These are phyloP conservation scores for Cubamyces lactineus DNA, from an alignment of 768 basidiomycete species.

Conservation along the genomic window DNA sequence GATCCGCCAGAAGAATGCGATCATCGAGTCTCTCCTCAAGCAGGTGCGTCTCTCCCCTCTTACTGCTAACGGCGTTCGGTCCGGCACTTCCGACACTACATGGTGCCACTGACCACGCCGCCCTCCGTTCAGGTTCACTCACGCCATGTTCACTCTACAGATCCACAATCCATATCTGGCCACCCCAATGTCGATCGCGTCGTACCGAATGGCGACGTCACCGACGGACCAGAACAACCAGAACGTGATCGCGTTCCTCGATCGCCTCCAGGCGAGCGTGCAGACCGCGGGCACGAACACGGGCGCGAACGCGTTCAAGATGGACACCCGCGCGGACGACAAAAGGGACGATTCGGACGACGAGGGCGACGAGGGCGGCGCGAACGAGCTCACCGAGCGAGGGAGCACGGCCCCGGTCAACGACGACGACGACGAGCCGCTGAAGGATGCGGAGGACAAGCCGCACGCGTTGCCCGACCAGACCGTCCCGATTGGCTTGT, in stretches of 20 bases:
- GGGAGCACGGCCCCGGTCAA: slow-evolving; percentile 28
- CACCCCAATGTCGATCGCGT: slow-evolving; percentile 77
- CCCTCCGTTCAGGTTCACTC: neutral
- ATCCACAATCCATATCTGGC: slow-evolving; percentile 82
- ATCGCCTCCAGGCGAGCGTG: slow-evolving; percentile 62
- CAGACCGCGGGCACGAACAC: slow-evolving; percentile 49
- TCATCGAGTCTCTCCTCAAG: slow-evolving; percentile 84
- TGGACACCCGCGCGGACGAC: slow-evolving; percentile 43
- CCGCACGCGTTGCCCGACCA: slow-evolving; percentile 63
- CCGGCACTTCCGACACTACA: neutral
- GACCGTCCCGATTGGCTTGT: slow-evolving; percentile 73
- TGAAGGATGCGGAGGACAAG: slow-evolving; percentile 47
- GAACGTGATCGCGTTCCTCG: slow-evolving; percentile 75
- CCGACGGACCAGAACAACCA: slow-evolving; percentile 72
- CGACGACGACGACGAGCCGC: slow-evolving; percentile 32
- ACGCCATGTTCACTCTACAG: slow-evolving; percentile 37
- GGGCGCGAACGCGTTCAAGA: slow-evolving; percentile 49
- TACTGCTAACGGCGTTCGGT: neutral
- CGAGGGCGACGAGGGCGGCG: slow-evolving; percentile 20
- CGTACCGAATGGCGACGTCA: slow-evolving; percentile 77
- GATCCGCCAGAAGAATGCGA: slow-evolving; percentile 84
- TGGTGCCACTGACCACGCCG: neutral
- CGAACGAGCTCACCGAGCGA: slow-evolving; percentile 29
- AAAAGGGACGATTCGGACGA: slow-evolving; percentile 32
- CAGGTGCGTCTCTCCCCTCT: slow-evolving; percentile 55